These are phyloP conservation scores for Erysimum cheiranthoides DNA, from an alignment of 345 rosid genomes.

Conservation along the genomic window DNA sequence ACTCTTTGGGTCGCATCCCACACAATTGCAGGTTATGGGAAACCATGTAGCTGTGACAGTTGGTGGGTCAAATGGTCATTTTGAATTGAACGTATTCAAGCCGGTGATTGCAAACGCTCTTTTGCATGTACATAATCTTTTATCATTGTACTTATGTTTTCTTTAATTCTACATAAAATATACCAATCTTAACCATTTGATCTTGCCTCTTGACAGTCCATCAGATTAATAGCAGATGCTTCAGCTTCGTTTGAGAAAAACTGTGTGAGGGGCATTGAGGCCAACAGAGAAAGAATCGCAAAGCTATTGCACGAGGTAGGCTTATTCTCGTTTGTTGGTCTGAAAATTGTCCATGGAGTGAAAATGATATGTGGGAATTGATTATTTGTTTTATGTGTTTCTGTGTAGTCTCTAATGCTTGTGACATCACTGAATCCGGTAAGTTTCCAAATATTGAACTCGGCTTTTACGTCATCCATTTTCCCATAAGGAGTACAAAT, in stretches of 20 bases:
- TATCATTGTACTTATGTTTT: neutral
- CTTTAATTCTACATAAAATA: neutral
- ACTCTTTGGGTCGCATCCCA: constrained; percentile 10
- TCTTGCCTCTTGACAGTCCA: constrained; percentile 56
- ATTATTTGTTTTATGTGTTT: constrained; percentile 19
- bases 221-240: constrained; percentile 91
- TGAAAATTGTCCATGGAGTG: constrained; percentile 28
- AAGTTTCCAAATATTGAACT: constrained; percentile 47
- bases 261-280: constrained; percentile 88
- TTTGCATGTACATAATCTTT: constrained; percentile 63
- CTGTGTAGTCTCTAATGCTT: constrained; percentile 85
- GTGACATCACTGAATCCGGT: constrained; percentile 98
- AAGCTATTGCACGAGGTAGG: constrained; percentile 90
- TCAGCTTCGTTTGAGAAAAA: constrained; percentile 95
- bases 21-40: constrained; percentile 80
- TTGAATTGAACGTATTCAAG: constrained; percentile 93
- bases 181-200: constrained; percentile 8
- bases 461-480: constrained; percentile 14
- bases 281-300: constrained; percentile 85
- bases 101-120: constrained; percentile 94
- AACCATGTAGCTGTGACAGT: constrained; percentile 88
- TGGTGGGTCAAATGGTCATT: constrained; percentile 98
- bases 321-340: constrained; percentile 41
- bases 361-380: constrained; percentile 4
- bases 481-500: neutral